Evolutionary conservation across 1,284 basidiomycete genomes (phyloP).

Genomic region (Pseudozyma hubeiensis): DNA sequence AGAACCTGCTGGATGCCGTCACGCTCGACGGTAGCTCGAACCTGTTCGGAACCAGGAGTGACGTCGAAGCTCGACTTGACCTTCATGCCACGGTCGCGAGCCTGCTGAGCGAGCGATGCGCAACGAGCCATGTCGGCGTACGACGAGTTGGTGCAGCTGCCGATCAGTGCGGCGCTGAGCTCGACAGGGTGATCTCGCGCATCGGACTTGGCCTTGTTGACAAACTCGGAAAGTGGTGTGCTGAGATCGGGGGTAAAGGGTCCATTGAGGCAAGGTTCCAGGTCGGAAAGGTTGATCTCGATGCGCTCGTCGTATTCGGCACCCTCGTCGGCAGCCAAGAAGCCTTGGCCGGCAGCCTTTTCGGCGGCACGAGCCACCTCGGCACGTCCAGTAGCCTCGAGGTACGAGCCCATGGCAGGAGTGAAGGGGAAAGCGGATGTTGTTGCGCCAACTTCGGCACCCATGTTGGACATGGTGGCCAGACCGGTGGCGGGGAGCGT

Average conservation of each 20-base stretch:
- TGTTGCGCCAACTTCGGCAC: slow-evolving; percentile 98
- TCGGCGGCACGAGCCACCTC: slow-evolving; percentile 89
- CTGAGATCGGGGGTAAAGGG: slow-evolving; percentile 98
- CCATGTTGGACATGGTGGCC: slow-evolving; percentile 98
- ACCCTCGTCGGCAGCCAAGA: slow-evolving; percentile 84
- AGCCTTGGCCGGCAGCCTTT: slow-evolving; percentile 80
- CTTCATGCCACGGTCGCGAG: slow-evolving; percentile 82
- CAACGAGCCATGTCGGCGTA: slow-evolving; percentile 79
- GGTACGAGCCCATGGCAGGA: slow-evolving; percentile 83
- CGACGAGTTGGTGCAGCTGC: slow-evolving; percentile 87
- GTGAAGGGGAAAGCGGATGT: slow-evolving; percentile 98
- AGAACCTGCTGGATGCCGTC: slow-evolving; percentile 85
- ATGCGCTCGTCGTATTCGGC: slow-evolving; percentile 97
- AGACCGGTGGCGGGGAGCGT: slow-evolving; percentile 94
- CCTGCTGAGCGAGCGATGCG: slow-evolving; percentile 90
- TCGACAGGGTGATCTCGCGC: slow-evolving; percentile 86
- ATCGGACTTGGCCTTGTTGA: slow-evolving; percentile 77
- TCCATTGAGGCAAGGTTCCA: slow-evolving; percentile 92
- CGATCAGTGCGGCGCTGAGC: slow-evolving; percentile 90
- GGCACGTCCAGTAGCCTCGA: slow-evolving; percentile 88
- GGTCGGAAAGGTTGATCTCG: slow-evolving; percentile 88
- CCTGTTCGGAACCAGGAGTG: slow-evolving; percentile 96
- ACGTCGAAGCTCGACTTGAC: slow-evolving; percentile 93
- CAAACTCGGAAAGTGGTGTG: slow-evolving; percentile 93
- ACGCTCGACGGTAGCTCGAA: slow-evolving; percentile 95